Conservation (phyloP, 2,329 filamentous ascomycete species). For the Pseudogymnoascus sp. region DNA sequence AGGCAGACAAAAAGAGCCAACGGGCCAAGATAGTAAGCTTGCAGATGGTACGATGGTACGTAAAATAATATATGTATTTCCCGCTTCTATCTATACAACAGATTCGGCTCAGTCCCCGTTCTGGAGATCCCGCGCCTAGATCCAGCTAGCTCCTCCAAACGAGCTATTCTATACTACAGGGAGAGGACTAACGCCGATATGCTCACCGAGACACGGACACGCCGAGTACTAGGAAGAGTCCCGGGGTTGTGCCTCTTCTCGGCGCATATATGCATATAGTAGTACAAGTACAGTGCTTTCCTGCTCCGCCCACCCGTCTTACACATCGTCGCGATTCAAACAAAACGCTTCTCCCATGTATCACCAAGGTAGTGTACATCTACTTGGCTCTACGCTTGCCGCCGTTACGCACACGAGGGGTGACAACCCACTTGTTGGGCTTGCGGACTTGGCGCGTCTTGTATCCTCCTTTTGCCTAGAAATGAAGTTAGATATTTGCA, state of each 20-base stretch:
- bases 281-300: constrained; percentile 10
- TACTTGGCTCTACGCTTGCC: constrained; percentile 74
- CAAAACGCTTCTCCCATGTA: background rate
- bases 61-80: background rate
- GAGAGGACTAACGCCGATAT: constrained; percentile 7
- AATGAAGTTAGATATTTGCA: constrained; percentile 25
- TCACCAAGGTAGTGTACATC: constrained; percentile 9
- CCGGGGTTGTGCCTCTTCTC: background rate
- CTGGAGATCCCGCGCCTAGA: constrained; percentile 3
- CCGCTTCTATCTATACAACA: constrained; percentile 6
- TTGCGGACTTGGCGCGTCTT: constrained; percentile 88
- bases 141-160: constrained; percentile 7
- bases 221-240: background rate
- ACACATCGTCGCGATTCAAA: background rate
- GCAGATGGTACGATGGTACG: background rate
- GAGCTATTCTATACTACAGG: constrained; percentile 6
- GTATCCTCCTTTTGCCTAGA: constrained; percentile 71
- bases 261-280: constrained; percentile 7
- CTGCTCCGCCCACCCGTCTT: constrained; percentile 7
- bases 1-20: background rate
- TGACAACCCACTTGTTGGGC: constrained; percentile 84
- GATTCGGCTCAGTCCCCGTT: constrained; percentile 2
- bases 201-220: constrained; percentile 9
- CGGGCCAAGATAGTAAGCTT: background rate
- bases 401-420: constrained; percentile 76